A percentile compares a stretch with the other conserved stretches of the same genome.
These are phyloP conservation scores for Cyclostephanos invisitatus DNA, from an alignment of 108 stramenopile species.

Conservation along the genomic window DNA sequence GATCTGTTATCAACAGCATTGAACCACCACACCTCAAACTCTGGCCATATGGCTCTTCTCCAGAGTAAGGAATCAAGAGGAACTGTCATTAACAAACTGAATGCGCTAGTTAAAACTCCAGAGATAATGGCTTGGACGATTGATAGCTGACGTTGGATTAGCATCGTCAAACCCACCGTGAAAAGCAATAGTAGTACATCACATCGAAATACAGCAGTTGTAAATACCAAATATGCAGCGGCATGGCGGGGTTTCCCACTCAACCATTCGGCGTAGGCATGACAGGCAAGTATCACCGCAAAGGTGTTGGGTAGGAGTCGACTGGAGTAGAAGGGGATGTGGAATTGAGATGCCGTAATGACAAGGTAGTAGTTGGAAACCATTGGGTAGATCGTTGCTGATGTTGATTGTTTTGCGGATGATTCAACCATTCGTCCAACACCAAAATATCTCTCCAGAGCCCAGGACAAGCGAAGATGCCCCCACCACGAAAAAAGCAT, in stretches of 20 bases:
- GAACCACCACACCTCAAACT: slow-evolving; percentile 95
- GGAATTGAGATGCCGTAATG: slow-evolving; percentile 88
- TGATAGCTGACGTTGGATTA: slow-evolving; percentile 59
- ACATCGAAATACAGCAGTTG: slow-evolving; percentile 92
- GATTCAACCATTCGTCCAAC: slow-evolving; percentile 1
- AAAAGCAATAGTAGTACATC: slow-evolving; percentile 89
- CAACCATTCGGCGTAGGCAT: slow-evolving; percentile 79
- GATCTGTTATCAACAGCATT: slow-evolving; percentile 94
- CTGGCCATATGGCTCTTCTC: slow-evolving; percentile 94
- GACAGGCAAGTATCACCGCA: slow-evolving; percentile 76
- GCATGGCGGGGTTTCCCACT: slow-evolving; percentile 39
- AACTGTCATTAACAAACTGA: slow-evolving; percentile 70
- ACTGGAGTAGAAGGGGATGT: slow-evolving; percentile 94
- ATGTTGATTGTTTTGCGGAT: slow-evolving; percentile 10
- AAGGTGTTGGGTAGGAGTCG: slow-evolving; percentile 97
- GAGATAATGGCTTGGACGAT: slow-evolving; percentile 59
- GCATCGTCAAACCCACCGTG: slow-evolving; percentile 73
- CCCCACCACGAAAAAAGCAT: slow-evolving; percentile 52
- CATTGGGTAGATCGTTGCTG: slow-evolving; percentile 17
- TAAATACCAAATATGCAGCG: slow-evolving; percentile 65
- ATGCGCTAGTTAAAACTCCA: slow-evolving; percentile 67
- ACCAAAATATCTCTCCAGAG: slow-evolving; percentile 42
- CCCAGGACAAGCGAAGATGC: slow-evolving; percentile 62
- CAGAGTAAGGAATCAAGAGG: slow-evolving; percentile 90
- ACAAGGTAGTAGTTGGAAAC: slow-evolving; percentile 62